Conservation (phyloP, 2,329 filamentous ascomycete genomes). For the Chaetothyriales sp. region DNA sequence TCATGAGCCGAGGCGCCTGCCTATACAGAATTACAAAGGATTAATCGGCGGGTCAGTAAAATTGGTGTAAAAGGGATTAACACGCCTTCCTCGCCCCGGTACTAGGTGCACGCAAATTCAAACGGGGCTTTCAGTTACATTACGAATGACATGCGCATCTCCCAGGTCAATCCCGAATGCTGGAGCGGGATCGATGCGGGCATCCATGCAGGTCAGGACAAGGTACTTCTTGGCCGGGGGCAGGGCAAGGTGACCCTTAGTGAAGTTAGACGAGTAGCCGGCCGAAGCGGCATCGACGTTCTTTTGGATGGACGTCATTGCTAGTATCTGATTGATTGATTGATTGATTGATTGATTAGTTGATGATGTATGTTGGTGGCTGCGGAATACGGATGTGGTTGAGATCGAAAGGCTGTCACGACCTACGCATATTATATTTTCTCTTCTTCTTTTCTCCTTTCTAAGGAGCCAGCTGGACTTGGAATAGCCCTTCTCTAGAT, state of each 20-base stretch:
- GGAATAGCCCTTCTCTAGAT: no score
- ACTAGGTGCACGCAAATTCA: neutral
- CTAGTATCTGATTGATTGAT: no score
- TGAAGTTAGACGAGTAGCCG: constrained; percentile 46
- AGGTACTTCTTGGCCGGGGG: constrained; percentile 58
- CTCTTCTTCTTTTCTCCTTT: no score
- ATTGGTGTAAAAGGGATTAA: neutral
- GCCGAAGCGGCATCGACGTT: constrained; percentile 46
- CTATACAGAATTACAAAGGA: constrained; percentile 1
- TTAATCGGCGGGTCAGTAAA: neutral
- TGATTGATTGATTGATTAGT: no score
- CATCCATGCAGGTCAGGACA: constrained; percentile 71
- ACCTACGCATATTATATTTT: no score
- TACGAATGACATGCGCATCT: constrained; percentile 67
- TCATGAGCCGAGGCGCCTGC: constrained; percentile 55
- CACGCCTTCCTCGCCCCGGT: neutral
- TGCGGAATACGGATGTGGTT: no score
- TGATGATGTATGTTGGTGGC: no score
- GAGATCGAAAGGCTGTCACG: no score
- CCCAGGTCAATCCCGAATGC: constrained; percentile 60
- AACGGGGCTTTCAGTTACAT: constrained; percentile 24
- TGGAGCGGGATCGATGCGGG: constrained; percentile 52
- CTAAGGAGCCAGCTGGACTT: no score
- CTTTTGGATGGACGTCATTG: constrained; percentile 37
- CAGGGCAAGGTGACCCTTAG: constrained; percentile 51